Evolutionary conservation across 176 grass and related monocot genomes (phyloP).

Genomic region (Ensete ventricosum): DNA sequence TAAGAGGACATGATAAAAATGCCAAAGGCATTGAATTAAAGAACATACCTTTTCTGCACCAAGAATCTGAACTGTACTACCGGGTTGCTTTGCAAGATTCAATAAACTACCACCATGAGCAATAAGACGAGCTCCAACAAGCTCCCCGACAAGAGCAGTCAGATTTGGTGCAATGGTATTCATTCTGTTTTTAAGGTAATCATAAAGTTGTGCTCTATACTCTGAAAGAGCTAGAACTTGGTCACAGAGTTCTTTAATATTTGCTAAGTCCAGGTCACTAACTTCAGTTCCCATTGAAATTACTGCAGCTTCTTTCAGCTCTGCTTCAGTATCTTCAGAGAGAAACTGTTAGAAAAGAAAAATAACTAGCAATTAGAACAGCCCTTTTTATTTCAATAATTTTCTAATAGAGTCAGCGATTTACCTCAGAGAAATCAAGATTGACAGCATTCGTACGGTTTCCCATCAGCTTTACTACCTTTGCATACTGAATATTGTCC

Average conservation of each 20-base stretch:
- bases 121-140: slow-evolving; percentile 92
- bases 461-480: slow-evolving; percentile 77
- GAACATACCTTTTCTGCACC: slow-evolving; percentile 83
- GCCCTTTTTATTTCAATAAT: background rate
- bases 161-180: slow-evolving; percentile 93
- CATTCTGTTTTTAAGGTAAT: slow-evolving; percentile 80
- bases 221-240: slow-evolving; percentile 91
- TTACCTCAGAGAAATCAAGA: slow-evolving; percentile 88
- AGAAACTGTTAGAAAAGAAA: slow-evolving; percentile 47
- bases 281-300: slow-evolving; percentile 99
- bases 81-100: slow-evolving; percentile 84
- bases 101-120: slow-evolving; percentile 82
- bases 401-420: background rate
- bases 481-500: slow-evolving; percentile 89
- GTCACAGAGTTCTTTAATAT: slow-evolving; percentile 76
- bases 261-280: slow-evolving; percentile 67
- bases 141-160: slow-evolving; percentile 76
- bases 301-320: slow-evolving; percentile 67
- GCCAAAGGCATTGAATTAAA: background rate
- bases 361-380: background rate
- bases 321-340: slow-evolving; percentile 60
- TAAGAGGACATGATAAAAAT: background rate
- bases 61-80: slow-evolving; percentile 92
- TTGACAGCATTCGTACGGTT: slow-evolving; percentile 46
- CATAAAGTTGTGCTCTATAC: slow-evolving; percentile 76